Conservation (phyloP, 306 rosid genomes). For the Oemleria cerasiformis region DNA sequence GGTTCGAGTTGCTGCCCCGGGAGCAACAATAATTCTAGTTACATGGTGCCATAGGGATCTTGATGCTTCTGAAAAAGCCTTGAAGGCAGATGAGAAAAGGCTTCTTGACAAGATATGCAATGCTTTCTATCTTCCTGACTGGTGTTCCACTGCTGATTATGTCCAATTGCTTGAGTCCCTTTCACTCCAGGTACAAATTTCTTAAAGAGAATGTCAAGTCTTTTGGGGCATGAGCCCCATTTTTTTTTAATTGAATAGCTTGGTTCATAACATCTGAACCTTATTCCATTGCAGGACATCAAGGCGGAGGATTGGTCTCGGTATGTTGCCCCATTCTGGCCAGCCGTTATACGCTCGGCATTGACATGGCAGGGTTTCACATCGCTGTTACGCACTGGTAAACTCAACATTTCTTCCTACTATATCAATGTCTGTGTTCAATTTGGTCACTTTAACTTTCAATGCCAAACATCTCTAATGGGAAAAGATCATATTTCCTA, state of each 20-base stretch:
- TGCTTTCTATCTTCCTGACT: constrained; percentile 81
- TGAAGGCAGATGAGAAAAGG: constrained; percentile 63
- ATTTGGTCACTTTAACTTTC: background rate
- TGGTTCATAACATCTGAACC: background rate
- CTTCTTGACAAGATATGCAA: constrained; percentile 74
- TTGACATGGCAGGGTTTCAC: constrained; percentile 79
- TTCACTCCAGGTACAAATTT: constrained; percentile 48
- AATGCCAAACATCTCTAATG: background rate
- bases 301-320: constrained; percentile 79
- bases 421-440: background rate
- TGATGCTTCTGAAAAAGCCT: constrained; percentile 49
- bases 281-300: constrained; percentile 52
- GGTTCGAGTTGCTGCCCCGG: constrained; percentile 89
- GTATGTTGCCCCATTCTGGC: constrained; percentile 92
- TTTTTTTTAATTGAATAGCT: background rate
- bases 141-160: constrained; percentile 91
- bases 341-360: constrained; percentile 83
- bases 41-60: constrained; percentile 98
- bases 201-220: background rate
- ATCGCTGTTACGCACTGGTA: constrained; percentile 66
- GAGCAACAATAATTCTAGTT: constrained; percentile 70
- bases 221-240: background rate
- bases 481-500: background rate
- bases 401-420: background rate
- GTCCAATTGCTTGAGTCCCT: constrained; percentile 51